Percentiles rank a stretch among this genome's conserved stretches.
These are phyloP conservation scores for Blepharisma japonicum DNA, from an alignment of 73 alveolate genomes.

Conservation along the genomic window DNA sequence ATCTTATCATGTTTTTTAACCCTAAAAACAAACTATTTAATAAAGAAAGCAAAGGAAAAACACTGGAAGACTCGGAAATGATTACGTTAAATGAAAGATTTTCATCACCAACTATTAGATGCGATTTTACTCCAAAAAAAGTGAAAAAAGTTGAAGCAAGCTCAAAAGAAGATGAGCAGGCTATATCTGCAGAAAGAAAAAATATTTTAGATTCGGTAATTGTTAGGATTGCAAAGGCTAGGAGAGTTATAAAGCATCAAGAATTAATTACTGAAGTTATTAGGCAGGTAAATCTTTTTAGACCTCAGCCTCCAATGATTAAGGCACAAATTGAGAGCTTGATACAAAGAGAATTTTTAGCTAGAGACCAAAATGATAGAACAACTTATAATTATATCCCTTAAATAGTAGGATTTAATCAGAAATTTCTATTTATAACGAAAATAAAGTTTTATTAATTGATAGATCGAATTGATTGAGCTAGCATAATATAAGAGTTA, in stretches of 20 bases:
- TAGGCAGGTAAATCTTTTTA: slow-evolving; percentile 66
- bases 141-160: slow-evolving; percentile 28
- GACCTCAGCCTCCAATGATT: slow-evolving; percentile 82
- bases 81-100: slow-evolving; percentile 36
- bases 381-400: slow-evolving; percentile 34
- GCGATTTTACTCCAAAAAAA: slow-evolving; percentile 44
- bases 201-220: slow-evolving; percentile 60
- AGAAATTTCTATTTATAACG: not conserved
- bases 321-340: slow-evolving; percentile 74
- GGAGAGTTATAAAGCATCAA: slow-evolving; percentile 57
- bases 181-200: slow-evolving; percentile 54
- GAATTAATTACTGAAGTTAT: slow-evolving; percentile 67
- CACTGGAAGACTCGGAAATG: slow-evolving; percentile 42
- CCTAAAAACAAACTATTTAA: slow-evolving; percentile 54
- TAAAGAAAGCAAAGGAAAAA: slow-evolving; percentile 47
- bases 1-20: slow-evolving; percentile 47
- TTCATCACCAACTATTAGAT: slow-evolving; percentile 31
- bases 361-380: slow-evolving; percentile 72
- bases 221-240: slow-evolving; percentile 71
- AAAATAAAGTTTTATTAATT: not conserved
- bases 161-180: slow-evolving; percentile 44
- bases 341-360: slow-evolving; percentile 67
- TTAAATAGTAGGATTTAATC: not conserved
- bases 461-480: not conserved
- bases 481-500: not conserved